Evolutionary conservation across 2,329 filamentous ascomycete species (phyloP).

Genomic region (Pseudogymnoascus sp.): DNA sequence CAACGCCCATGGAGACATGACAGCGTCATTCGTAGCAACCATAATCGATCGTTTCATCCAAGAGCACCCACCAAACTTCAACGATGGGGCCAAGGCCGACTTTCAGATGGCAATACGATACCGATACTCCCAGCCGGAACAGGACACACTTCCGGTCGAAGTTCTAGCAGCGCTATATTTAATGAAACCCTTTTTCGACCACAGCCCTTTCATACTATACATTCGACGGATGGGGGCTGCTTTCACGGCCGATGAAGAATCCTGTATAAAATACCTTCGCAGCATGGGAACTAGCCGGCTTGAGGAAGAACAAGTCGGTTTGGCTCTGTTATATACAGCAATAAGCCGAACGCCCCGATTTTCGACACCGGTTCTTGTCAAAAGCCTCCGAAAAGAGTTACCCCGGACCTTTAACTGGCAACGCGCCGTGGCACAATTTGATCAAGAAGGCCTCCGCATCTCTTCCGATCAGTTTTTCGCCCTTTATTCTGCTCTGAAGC

Average conservation of each 20-base stretch:
- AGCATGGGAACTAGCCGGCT: slow-evolving; percentile 53
- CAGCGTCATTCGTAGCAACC: slow-evolving; percentile 63
- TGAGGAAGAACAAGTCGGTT: slow-evolving; percentile 73
- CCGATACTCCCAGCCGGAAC: slow-evolving; percentile 61
- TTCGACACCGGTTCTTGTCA: slow-evolving; percentile 49
- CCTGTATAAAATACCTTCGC: slow-evolving; percentile 49
- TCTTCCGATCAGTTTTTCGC: slow-evolving; percentile 73
- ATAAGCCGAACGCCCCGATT: slow-evolving; percentile 51
- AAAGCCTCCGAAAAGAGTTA: slow-evolving; percentile 55
- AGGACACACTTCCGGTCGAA: slow-evolving; percentile 61
- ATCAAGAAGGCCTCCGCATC: slow-evolving; percentile 68
- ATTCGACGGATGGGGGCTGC: slow-evolving; percentile 70
- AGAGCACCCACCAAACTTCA: slow-evolving; percentile 80
- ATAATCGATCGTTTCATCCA: slow-evolving; percentile 83
- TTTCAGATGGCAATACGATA: slow-evolving; percentile 55
- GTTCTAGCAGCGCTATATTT: slow-evolving; percentile 66
- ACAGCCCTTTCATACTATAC: slow-evolving; percentile 52
- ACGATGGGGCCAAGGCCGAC: slow-evolving; percentile 65
- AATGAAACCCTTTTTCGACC: slow-evolving; percentile 55
- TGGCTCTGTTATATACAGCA: slow-evolving; percentile 62
- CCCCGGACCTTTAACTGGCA: slow-evolving; percentile 60
- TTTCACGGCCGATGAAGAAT: slow-evolving; percentile 69
- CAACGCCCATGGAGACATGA: slow-evolving; percentile 59
- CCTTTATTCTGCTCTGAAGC: slow-evolving; percentile 71
- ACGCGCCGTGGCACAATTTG: slow-evolving; percentile 70